Conservation (phyloP, 768 basidiomycete genomes). For the Arthromyces matolae region DNA sequence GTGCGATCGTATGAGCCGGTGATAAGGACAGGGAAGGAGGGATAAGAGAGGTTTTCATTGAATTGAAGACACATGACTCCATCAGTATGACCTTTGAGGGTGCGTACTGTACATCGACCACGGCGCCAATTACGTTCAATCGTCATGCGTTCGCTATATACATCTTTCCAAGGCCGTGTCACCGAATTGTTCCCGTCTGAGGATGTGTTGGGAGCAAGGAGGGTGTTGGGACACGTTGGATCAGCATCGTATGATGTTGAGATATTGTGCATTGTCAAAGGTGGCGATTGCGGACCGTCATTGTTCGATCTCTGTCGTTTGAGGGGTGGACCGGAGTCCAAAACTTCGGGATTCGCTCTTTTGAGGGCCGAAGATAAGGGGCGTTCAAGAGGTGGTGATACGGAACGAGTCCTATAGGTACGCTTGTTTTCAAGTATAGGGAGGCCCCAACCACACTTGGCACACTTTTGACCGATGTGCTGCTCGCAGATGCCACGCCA, state of each 20-base stretch:
- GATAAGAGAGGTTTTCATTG: constrained; percentile 76
- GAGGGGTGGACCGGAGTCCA: constrained; percentile 30
- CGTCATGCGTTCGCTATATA: constrained; percentile 95
- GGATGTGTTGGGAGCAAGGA: constrained; percentile 29
- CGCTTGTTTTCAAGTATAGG: constrained; percentile 83
- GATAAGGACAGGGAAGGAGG: constrained; percentile 90
- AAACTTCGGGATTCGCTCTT: constrained; percentile 33
- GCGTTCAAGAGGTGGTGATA: constrained; percentile 15
- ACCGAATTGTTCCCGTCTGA: constrained; percentile 29
- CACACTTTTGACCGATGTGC: constrained; percentile 95
- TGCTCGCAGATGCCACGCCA: constrained; percentile 98
- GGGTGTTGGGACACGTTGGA: constrained; percentile 17
- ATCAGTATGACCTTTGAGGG: constrained; percentile 89
- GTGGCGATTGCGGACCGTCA: constrained; percentile 11
- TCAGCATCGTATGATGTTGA: constrained; percentile 9
- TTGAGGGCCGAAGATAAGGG: constrained; percentile 26
- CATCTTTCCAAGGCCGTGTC: constrained; percentile 96
- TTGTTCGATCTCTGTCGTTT: constrained; percentile 51
- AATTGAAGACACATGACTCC: constrained; percentile 98
- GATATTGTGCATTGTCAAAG: constrained; percentile 12
- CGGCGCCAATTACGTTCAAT: constrained; percentile 97
- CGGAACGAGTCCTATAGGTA: constrained; percentile 35
- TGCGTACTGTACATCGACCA: constrained; percentile 81
- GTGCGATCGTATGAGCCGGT: constrained; percentile 97
- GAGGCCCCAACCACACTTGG: constrained; percentile 96